Evolutionary conservation across 371 early-diverging fungal genomes (phyloP), one percentile per base, ranked within the genome.

Genomic region (Zychaea mexicana): DNA sequence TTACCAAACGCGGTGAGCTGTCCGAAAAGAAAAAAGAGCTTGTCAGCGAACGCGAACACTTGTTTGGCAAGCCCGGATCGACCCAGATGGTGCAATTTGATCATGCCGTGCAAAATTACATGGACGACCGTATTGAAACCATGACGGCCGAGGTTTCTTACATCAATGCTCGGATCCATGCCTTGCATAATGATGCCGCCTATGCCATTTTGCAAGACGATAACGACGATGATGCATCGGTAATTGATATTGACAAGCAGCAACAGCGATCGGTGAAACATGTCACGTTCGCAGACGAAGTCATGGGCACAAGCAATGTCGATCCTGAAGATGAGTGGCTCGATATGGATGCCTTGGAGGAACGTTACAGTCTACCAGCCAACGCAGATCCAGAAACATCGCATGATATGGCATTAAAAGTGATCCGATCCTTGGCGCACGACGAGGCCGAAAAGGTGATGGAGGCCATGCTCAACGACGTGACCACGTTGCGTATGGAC

Each of bases 41-140:
- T 22, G 68, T 83, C 24, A 77, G 81, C 21, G 90, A 93, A 67
- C 86, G 92, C 12, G 84, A 88, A 49, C 68, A 81, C 5, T 73
- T 88, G 6, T 77, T 89, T 21, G 65, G 68, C n/a, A 83, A 83
- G 21, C 79, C 81, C 32, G 75, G 73, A 26, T 81, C 77, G 49
- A 59, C 62, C 67, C 72, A 68, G 21, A 75, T 75, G 1, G 65
- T 74, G 7, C 49, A 77, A 22, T 64, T 82, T 39, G 77, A 80
- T 13, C 74, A 73, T 62, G 84, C 87, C 31, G 76, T 86, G 2
- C 73, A 82, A 30, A 73, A 83, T 19, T 88, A 90, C 66, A 90
- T 92, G 89, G 92, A 93, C 58, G 94, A 94, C 42, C 89, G 92
- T 8, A 76, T 95, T n/a, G 89, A 89, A 55, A 85, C 88, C 30